phyloP scores from a whole-genome alignment of 2,329 filamentous ascomycete genomes.

The Huntiella moniliformis region DNA sequence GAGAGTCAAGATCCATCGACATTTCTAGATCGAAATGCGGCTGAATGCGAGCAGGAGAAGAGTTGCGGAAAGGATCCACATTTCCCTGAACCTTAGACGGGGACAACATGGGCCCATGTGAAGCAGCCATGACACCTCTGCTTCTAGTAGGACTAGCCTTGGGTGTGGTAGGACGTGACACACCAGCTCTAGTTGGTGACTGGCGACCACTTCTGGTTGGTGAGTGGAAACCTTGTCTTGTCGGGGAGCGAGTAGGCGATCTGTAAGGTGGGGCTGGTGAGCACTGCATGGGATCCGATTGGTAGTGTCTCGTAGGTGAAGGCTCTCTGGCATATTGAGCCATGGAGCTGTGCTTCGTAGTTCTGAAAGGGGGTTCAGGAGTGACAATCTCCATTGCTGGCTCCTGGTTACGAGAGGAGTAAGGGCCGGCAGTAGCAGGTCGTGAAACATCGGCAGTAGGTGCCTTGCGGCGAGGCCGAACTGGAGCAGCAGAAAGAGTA shows the following conservation, averaged over 20 bases:
- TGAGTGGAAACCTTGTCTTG: conserved; percentile 1
- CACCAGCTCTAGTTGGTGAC: conserved; percentile 4
- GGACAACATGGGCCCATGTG: not conserved
- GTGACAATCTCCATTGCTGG: conserved; percentile 18
- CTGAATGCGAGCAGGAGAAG: not conserved
- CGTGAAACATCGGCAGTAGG: conserved; percentile 32
- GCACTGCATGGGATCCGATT: conserved; percentile 6
- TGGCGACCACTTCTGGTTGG: conserved; percentile 3
- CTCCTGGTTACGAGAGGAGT: conserved; percentile 40
- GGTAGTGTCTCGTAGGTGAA: not conserved
- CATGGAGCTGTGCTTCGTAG: conserved; percentile 16
- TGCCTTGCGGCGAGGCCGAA: conserved; percentile 38
- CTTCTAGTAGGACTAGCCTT: conserved; percentile 8
- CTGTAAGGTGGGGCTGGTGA: conserved; percentile 3
- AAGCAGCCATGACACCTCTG: conserved; percentile 1
- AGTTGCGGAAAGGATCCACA: not conserved
- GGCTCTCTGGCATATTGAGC: too few relatives aligned
- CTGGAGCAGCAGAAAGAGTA: conserved; percentile 44
- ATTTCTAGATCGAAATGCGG: not conserved
- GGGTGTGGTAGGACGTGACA: conserved; percentile 7
- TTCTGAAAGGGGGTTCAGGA: conserved; percentile 25
- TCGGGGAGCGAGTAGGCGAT: conserved; percentile 6
- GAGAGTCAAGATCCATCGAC: not conserved
- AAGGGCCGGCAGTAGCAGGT: conserved; percentile 46
- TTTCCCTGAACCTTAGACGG: conserved; percentile 1